Conservation (phyloP, 352 stramenopile species). For the Globisporangium cylindrosporum region DNA sequence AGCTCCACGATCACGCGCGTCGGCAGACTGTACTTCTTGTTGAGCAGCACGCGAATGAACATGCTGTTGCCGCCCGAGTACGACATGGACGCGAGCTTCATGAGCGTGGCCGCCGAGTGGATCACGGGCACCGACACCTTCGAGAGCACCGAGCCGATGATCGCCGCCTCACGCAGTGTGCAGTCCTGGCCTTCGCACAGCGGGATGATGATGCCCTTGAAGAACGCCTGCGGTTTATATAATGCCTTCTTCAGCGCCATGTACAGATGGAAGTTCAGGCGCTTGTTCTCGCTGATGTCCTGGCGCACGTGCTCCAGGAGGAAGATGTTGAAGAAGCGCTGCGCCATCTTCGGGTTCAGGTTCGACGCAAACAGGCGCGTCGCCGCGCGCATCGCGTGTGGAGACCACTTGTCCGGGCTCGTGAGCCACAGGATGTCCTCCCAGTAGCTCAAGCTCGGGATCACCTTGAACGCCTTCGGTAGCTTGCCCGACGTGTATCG, state of each 20-base stretch:
- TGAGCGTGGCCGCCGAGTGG: constrained; percentile 98
- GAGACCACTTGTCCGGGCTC: constrained; percentile 96
- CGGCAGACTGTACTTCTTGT: constrained; percentile 99
- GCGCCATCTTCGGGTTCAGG: constrained; percentile 98
- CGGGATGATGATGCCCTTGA: constrained; percentile 99
- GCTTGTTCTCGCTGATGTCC: constrained; percentile 97
- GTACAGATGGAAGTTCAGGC: constrained; percentile 99
- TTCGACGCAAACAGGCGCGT: constrained; percentile 99
- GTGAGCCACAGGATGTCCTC: constrained; percentile 98
- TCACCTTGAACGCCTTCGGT: constrained; percentile 99
- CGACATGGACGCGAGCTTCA: constrained; percentile 96
- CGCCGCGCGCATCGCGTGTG: constrained; percentile 96
- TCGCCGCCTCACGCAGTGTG: constrained; percentile 96
- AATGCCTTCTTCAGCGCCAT: constrained; percentile 98
- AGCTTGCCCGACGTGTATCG: constrained; percentile 98
- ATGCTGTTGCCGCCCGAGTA: constrained; percentile 98
- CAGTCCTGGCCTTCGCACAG: constrained; percentile 94
- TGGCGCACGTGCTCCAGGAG: constrained; percentile 95
- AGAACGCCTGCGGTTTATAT: constrained; percentile 99
- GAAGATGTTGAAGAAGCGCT: constrained; percentile 99
- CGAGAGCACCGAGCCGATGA: constrained; percentile 96
- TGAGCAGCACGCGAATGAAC: constrained; percentile 98
- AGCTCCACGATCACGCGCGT: constrained; percentile 96
- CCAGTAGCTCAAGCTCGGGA: constrained; percentile 98
- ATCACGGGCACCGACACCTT: constrained; percentile 99